Percentiles rank a stretch among this genome's conserved stretches.
Conservation (phyloP, 495 filamentous ascomycete genomes). For the Penicillium manginii region DNA sequence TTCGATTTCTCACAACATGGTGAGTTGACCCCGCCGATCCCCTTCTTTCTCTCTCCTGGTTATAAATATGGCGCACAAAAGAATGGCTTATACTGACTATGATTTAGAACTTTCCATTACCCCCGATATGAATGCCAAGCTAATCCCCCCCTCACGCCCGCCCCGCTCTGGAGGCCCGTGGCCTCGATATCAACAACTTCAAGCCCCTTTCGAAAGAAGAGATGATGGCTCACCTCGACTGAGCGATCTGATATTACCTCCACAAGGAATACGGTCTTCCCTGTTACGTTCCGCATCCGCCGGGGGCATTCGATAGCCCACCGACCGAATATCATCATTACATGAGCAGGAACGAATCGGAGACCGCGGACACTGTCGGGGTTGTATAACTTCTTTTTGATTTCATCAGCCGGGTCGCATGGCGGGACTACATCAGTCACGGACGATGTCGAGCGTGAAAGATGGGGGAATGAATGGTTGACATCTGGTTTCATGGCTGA, state of each 20-base stretch:
- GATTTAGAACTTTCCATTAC: constrained; percentile 88
- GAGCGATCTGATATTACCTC: constrained; percentile 51
- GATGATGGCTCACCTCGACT: constrained; percentile 98
- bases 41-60: too few species aligned
- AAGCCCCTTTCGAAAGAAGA: constrained; percentile 86
- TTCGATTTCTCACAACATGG: constrained; percentile 96
- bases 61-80: too few species aligned
- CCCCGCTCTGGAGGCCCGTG: constrained; percentile 69
- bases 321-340: constrained; percentile 40
- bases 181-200: constrained; percentile 93
- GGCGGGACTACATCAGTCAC: constrained; percentile 29
- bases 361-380: constrained; percentile 18
- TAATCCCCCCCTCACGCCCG: constrained; percentile 87
- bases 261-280: constrained; percentile 46
- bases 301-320: constrained; percentile 36
- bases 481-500: constrained; percentile 35
- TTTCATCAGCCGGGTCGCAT: constrained; percentile 14
- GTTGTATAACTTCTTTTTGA: constrained; percentile 18
- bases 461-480: constrained; percentile 25
- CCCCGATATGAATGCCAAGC: constrained; percentile 79
- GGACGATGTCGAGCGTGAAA: constrained; percentile 23
- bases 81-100: constrained; percentile 8
- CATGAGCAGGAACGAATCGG: constrained; percentile 39
- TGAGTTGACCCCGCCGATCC: constrained; percentile 46
- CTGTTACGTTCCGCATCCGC: constrained; percentile 29